phyloP scores from a whole-genome alignment of 2,329 filamentous ascomycete species.

The Neobulgaria alba region DNA sequence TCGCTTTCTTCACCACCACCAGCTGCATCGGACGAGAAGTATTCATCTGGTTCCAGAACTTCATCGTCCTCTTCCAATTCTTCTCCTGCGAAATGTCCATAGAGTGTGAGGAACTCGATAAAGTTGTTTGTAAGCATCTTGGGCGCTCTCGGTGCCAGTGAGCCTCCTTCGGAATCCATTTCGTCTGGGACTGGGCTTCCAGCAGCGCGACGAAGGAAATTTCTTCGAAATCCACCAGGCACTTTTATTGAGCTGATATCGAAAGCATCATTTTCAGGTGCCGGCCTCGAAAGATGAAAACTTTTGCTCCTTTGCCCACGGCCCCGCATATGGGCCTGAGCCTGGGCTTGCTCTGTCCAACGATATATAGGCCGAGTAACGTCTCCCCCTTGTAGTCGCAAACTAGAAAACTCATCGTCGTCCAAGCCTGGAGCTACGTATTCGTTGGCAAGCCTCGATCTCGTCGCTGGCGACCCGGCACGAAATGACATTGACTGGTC shows the following conservation, averaged over 20 bases:
- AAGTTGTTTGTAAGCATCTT: slow-evolving; percentile 84
- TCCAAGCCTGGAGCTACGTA: slow-evolving; percentile 34
- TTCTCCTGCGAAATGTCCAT: slow-evolving; percentile 96
- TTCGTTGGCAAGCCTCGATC: slow-evolving; percentile 26
- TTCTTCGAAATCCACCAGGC: slow-evolving; percentile 85
- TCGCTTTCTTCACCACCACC: slow-evolving; percentile 52
- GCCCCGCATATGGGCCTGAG: slow-evolving; percentile 45
- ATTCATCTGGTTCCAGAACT: slow-evolving; percentile 76
- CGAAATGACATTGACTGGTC: slow-evolving; percentile 31
- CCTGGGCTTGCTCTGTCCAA: slow-evolving; percentile 85
- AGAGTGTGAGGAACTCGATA: slow-evolving; percentile 88
- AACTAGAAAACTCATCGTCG: slow-evolving; percentile 84
- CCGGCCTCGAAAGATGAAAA: slow-evolving; percentile 69
- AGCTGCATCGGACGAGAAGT: slow-evolving; percentile 63
- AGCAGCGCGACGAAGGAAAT: slow-evolving; percentile 74
- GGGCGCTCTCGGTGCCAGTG: slow-evolving; percentile 36
- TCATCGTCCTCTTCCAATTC: slow-evolving; percentile 96
- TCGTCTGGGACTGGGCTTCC: slow-evolving; percentile 47
- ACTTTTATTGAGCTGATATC: slow-evolving; percentile 88
- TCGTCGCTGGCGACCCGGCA: slow-evolving; percentile 28
- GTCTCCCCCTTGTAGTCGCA: slow-evolving; percentile 88
- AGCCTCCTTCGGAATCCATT: slow-evolving; percentile 29
- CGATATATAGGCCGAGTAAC: slow-evolving; percentile 92
- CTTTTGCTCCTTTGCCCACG: slow-evolving; percentile 76
- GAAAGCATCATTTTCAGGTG: slow-evolving; percentile 69